Evolutionary conservation across 371 early-diverging fungal species (phyloP).

Genomic region (Mortierella sp.): DNA sequence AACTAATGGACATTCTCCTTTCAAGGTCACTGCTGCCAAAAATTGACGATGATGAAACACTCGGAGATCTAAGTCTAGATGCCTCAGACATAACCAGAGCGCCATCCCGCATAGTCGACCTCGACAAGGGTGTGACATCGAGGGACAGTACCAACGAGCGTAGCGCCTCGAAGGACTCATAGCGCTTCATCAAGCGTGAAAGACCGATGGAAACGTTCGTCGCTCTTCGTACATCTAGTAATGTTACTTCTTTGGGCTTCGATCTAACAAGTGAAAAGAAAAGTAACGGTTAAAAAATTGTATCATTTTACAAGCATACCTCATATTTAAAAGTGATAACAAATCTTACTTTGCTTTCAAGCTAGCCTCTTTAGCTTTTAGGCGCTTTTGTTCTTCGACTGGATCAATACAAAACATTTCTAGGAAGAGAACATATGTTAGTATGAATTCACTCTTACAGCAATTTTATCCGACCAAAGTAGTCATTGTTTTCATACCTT

Average conservation of each 20-base stretch:
- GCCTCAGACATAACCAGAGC: neutral
- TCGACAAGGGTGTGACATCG: slow-evolving; percentile 9
- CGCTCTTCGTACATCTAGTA: slow-evolving; percentile 40
- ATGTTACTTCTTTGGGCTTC: slow-evolving; percentile 35
- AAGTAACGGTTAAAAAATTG: neutral
- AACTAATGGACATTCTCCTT: neutral
- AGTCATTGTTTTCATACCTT: slow-evolving; percentile 17
- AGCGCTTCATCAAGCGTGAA: slow-evolving; percentile 43
- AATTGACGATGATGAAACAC: neutral
- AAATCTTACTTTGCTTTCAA: slow-evolving; percentile 32
- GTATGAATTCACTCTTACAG: neutral
- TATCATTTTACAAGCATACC: too few species aligned
- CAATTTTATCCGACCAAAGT: neutral
- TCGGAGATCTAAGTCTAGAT: neutral
- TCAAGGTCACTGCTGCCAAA: neutral
- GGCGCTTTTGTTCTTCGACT: slow-evolving; percentile 42
- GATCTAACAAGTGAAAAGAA: slow-evolving; percentile 15
- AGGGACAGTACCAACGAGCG: slow-evolving; percentile 37
- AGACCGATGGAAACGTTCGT: slow-evolving; percentile 52
- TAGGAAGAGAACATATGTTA: slow-evolving; percentile 7
- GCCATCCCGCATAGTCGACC: neutral
- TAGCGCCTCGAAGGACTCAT: slow-evolving; percentile 39
- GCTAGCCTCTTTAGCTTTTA: slow-evolving; percentile 38
- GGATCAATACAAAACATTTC: slow-evolving; percentile 55
- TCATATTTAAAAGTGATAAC: neutral